Evolutionary conservation across 2,329 filamentous ascomycete genomes (phyloP), one percentile per base, ranked within the genome.

Genomic region (Apiospora hydei): DNA sequence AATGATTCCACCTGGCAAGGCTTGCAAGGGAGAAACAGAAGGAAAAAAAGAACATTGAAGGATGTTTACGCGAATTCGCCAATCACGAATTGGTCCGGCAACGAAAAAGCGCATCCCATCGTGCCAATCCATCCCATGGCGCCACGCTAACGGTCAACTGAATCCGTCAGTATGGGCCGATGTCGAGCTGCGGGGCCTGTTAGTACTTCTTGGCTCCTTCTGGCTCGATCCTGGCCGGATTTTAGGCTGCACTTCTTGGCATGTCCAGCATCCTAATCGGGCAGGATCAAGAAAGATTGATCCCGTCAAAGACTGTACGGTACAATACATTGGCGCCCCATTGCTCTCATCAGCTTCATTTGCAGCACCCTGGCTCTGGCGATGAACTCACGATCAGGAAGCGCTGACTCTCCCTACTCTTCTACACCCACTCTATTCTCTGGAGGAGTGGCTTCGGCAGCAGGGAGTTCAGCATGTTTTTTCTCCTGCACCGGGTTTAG

Each of bases 191-290:
- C 41, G 57, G 57, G 34, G 57, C 41, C n/a, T n/a, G 2, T 34
- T 64, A 41, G 57, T 21, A 13, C 21, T 13, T 13, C 57, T 64
- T 64, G 57, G 57, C 57, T 61, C 34, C 8, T 41, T 64, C 57
- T 64, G 57, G 57, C 57, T 61, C 34, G 18, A 64, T 64, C 57
- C 53, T 38, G 53, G 53, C 18, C 16, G 30, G 18, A 21, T 64
- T 64, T 64, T 64, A 64, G 57, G 57, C 57, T 41, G 57, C 57
- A 64, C 57, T 64, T 64, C 57, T 64, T 64, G 57, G 57, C 57
- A 64, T 64, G 34, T 64, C 18, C 34, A 64, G 18, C 53, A 61
- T 61, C 53, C 53, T 21, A 38, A 61, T 61, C 30, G 21, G 26
- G 51, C 44, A 46, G 44, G 44, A 6, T 57, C 51, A 30, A 18